Conservation (phyloP, 495 filamentous ascomycete genomes). For the Neurospora hispaniola region DNA sequence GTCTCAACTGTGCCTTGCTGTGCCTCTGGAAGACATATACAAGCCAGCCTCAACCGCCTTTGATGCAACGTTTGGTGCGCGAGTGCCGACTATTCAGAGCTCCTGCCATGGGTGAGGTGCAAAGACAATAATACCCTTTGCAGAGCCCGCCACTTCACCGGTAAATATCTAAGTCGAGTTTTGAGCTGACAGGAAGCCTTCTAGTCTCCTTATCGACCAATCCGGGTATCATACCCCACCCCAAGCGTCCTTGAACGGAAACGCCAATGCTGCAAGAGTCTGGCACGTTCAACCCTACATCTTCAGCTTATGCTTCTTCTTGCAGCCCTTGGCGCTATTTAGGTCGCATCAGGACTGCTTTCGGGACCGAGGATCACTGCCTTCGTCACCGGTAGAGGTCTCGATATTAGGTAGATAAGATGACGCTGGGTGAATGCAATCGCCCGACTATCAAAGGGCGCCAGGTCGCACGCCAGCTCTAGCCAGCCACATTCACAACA, state of each 20-base stretch:
- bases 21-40: neutral
- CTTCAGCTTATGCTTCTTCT: neutral
- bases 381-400: constrained; percentile 1
- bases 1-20: neutral
- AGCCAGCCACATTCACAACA: neutral
- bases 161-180: neutral
- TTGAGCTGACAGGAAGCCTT: neutral
- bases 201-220: constrained; percentile 1
- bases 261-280: neutral
- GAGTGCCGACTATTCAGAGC: neutral
- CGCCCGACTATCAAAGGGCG: neutral
- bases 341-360: neutral
- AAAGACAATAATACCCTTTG: neutral
- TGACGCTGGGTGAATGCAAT: neutral
- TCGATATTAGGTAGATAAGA: neutral
- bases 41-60: neutral
- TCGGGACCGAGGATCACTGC: neutral
- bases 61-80: neutral
- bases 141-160: neutral
- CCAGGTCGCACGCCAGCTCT: neutral
- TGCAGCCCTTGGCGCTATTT: constrained; percentile 1
- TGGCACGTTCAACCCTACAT: neutral
- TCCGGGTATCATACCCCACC: constrained; percentile 4
- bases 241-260: neutral
- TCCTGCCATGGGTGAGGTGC: neutral